Percentiles rank a stretch among this genome's conserved stretches.
Conservation (phyloP, 176 grass and related monocot genomes). For the Puccinellia tenuiflora region DNA sequence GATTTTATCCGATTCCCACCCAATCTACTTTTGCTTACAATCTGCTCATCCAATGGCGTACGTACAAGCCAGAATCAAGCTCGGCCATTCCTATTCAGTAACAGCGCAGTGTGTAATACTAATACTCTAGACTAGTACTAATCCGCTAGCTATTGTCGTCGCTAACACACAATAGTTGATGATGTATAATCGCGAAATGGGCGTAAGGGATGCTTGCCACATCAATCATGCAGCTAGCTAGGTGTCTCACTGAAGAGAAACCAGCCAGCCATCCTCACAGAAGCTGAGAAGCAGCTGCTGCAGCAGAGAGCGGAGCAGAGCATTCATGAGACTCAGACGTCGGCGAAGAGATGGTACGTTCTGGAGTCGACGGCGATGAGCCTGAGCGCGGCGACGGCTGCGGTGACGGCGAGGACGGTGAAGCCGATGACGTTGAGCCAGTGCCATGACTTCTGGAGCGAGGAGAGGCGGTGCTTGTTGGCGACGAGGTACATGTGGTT, state of each 20-base stretch:
- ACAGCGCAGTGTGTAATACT: background rate
- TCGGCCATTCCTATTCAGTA: background rate
- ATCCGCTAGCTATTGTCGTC: background rate
- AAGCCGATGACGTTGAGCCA: conserved; percentile 68
- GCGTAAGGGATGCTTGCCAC: too few relatives aligned
- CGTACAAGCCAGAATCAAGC: background rate
- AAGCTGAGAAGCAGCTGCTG: background rate
- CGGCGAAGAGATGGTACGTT: conserved; percentile 63
- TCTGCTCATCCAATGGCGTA: background rate
- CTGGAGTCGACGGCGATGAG: conserved; percentile 49
- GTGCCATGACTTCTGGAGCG: conserved; percentile 50
- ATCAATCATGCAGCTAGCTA: background rate
- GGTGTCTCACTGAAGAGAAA: background rate
- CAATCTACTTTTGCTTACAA: background rate
- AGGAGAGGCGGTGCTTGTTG: conserved; percentile 40
- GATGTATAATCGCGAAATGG: too few relatives aligned
- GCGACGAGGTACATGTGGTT: conserved; percentile 72
- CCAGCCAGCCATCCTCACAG: background rate
- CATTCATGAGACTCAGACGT: conserved; percentile 37
- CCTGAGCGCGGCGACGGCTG: conserved; percentile 49
- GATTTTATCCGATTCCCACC: background rate
- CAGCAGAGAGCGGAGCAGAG: background rate
- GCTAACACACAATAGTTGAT: too few relatives aligned
- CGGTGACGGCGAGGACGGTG: conserved; percentile 39
- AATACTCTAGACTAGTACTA: background rate